Percentiles rank a stretch among this genome's conserved stretches.
Conservation (phyloP, 768 basidiomycete genomes). For the Rhodosporidiobolus sp. region DNA sequence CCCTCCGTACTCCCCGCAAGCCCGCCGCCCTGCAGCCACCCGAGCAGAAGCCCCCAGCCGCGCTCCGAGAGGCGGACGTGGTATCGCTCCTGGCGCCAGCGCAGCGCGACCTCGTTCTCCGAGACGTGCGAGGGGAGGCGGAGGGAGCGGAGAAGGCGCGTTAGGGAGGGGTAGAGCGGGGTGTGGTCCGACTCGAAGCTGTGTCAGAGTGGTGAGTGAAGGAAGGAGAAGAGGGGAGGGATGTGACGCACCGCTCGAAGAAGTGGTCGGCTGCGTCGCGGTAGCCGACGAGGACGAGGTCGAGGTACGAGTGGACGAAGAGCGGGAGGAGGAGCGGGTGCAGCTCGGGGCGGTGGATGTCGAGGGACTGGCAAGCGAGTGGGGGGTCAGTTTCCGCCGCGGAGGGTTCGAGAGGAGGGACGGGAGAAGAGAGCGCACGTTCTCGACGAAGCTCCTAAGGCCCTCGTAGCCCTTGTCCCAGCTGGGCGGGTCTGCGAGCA, state of each 20-base stretch:
- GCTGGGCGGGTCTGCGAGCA: constrained; percentile 36
- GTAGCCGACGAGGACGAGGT: constrained; percentile 83
- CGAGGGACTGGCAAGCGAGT: constrained; percentile 34
- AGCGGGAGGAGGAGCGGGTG: constrained; percentile 90
- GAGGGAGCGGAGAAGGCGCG: constrained; percentile 75
- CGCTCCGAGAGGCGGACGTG: constrained; percentile 83
- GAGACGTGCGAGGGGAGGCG: constrained; percentile 79
- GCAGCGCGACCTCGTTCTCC: constrained; percentile 73
- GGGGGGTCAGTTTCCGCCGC: not conserved
- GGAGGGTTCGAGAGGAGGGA: not conserved
- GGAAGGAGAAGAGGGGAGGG: not conserved
- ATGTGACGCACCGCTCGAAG: constrained; percentile 19
- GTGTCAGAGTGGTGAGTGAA: not conserved
- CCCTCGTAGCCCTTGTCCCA: constrained; percentile 42
- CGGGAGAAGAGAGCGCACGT: constrained; percentile 16
- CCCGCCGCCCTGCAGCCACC: constrained; percentile 92
- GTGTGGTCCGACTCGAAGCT: constrained; percentile 54
- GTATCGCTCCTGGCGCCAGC: constrained; percentile 87
- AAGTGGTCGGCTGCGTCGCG: constrained; percentile 67
- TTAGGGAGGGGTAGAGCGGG: constrained; percentile 59
- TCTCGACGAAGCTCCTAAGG: constrained; percentile 33
- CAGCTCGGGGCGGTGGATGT: constrained; percentile 73
- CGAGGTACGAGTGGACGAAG: constrained; percentile 94
- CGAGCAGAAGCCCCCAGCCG: constrained; percentile 83
- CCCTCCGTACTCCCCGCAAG: constrained; percentile 25